Conservation (phyloP, 805 yeast genomes). For the Debaryomyces castellii region DNA sequence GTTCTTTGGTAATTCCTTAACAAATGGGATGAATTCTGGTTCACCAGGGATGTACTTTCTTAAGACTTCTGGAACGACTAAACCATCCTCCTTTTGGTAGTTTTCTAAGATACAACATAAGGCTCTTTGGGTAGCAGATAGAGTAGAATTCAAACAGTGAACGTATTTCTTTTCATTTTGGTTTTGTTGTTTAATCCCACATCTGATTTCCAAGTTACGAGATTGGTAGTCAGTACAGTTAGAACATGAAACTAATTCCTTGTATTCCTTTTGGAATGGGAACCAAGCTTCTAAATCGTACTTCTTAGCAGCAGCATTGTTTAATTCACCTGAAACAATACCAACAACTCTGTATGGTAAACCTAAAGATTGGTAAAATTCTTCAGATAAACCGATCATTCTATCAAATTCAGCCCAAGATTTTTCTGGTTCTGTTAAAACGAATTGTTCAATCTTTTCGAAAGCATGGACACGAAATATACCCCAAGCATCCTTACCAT, state of each 20-base stretch:
- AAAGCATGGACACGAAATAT: conserved; percentile 98
- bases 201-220: conserved; percentile 96
- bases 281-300: conserved; percentile 99
- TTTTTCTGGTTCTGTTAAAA: conserved; percentile 94
- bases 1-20: conserved; percentile 90
- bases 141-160: conserved; percentile 95
- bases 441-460: conserved; percentile 97
- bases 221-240: conserved; percentile 99
- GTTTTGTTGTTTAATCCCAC: conserved; percentile 94
- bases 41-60: conserved; percentile 97
- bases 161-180: conserved; percentile 97
- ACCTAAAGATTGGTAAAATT: conserved; percentile 86
- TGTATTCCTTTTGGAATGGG: conserved; percentile 98
- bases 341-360: conserved; percentile 97
- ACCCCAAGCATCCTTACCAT: conserved; percentile 99
- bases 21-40: conserved; percentile 92
- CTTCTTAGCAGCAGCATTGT: conserved; percentile 98
- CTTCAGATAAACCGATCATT: conserved; percentile 90
- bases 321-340: conserved; percentile 96
- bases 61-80: conserved; percentile 89
- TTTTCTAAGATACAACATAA: conserved; percentile 96
- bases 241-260: conserved; percentile 96
- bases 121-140: conserved; percentile 98
- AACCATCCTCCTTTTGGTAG: conserved; percentile 96
- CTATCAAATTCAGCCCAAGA: conserved; percentile 97